phyloP scores from a whole-genome alignment of 2,329 filamentous ascomycete genomes.

The Ramularia collo-cygni region DNA sequence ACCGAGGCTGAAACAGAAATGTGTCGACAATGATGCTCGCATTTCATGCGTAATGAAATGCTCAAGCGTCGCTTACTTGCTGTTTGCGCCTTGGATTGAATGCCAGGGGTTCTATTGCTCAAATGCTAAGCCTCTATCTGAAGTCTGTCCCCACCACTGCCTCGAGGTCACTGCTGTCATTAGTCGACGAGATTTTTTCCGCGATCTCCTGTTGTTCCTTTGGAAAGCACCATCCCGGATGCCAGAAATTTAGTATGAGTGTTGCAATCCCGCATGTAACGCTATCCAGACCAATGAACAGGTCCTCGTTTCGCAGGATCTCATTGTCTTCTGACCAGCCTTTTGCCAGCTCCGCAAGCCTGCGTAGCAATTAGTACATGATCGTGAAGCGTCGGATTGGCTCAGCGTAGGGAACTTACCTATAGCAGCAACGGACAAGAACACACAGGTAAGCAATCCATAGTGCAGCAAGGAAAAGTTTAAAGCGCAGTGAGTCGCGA shows the following conservation, averaged over 20 bases:
- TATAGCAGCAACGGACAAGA: constrained; percentile 23
- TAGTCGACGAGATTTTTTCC: constrained; percentile 5
- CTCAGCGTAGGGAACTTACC: background rate
- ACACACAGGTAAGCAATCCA: constrained; percentile 23
- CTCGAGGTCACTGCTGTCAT: constrained; percentile 10
- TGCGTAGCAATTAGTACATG: constrained; percentile 1
- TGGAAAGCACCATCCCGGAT: constrained; percentile 28
- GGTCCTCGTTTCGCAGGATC: constrained; percentile 20
- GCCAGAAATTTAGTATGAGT: constrained; percentile 26
- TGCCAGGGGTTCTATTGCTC: no score
- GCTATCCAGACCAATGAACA: constrained; percentile 31
- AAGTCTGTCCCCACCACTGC: background rate
- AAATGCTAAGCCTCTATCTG: no score
- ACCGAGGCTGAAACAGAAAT: no score
- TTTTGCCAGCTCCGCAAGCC: constrained; percentile 25
- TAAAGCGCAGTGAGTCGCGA: constrained; percentile 27
- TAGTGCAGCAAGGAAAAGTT: constrained; percentile 23
- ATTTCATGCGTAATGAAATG: no score
- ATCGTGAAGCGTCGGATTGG: background rate
- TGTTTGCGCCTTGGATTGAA: no score
- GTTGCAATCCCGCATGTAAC: constrained; percentile 24
- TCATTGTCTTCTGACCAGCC: constrained; percentile 21
- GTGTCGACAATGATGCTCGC: no score
- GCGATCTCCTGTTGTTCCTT: constrained; percentile 12
- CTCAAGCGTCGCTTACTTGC: no score